Evolutionary conservation across 2,329 filamentous ascomycete genomes (phyloP).

Genomic region (Aurifilum marmelostoma): DNA sequence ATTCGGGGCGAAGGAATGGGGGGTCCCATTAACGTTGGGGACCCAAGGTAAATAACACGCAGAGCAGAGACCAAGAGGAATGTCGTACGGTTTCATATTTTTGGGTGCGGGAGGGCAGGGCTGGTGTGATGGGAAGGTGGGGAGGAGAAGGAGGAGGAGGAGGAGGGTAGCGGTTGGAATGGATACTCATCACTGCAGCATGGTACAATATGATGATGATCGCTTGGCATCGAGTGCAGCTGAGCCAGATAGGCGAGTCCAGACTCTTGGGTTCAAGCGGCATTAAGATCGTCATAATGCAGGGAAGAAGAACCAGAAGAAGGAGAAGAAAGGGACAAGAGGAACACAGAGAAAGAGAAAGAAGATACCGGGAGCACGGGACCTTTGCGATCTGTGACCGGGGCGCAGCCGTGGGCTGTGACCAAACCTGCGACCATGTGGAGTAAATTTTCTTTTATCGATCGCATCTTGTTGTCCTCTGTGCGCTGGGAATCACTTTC

Average conservation of each 20-base stretch:
- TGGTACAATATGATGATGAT: background rate
- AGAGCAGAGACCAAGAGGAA: background rate
- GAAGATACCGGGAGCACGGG: background rate
- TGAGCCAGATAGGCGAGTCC: too few relatives aligned
- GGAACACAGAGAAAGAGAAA: too few relatives aligned
- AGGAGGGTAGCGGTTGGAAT: too few relatives aligned
- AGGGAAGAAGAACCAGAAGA: background rate
- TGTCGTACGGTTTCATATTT: background rate
- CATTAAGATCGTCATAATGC: background rate
- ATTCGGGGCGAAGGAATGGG: conserved; percentile 6
- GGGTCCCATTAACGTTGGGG: background rate
- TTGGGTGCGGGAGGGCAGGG: background rate
- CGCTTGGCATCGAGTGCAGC: background rate
- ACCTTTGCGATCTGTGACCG: background rate
- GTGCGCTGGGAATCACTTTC: background rate
- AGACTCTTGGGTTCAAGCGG: background rate
- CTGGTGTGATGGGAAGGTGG: background rate
- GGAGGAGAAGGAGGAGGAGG: background rate
- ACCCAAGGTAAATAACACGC: background rate
- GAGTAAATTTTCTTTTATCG: too few relatives aligned
- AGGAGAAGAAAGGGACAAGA: background rate
- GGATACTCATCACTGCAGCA: background rate
- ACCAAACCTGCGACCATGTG: too few relatives aligned
- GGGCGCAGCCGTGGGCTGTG: background rate
- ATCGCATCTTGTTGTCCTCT: background rate